Conservation (phyloP, 106 monocot genomes). For the Apostasia shenzhenica region DNA sequence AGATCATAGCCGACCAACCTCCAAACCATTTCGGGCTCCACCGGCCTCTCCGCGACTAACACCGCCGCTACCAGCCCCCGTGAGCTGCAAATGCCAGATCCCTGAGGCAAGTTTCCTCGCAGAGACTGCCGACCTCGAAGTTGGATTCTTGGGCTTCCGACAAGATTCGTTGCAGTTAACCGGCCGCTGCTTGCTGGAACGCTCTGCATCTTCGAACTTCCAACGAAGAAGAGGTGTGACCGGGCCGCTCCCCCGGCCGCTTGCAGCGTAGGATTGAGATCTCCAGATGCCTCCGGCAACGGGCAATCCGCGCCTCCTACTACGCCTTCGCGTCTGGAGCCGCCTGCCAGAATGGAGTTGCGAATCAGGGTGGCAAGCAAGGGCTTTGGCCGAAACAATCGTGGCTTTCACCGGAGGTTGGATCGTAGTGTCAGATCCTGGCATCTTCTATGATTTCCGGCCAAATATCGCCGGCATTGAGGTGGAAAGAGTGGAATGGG, state of each 20-base stretch:
- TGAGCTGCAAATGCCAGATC: constrained; percentile 46
- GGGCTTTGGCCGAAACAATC: not conserved
- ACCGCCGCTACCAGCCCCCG: not conserved
- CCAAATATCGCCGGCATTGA: not conserved
- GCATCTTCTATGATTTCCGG: constrained; percentile 3
- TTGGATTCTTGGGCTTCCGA: not conserved
- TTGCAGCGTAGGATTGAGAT: not conserved
- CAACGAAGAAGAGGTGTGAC: constrained; percentile 66
- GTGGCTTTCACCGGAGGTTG: not conserved
- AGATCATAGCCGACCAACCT: not conserved
- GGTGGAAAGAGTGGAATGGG: too few relatives aligned
- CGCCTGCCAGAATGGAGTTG: not conserved
- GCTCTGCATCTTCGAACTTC: constrained; percentile 47
- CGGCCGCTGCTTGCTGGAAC: not conserved
- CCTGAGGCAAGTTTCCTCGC: constrained; percentile 82
- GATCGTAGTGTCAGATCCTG: not conserved
- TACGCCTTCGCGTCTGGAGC: not conserved
- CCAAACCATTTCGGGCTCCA: not conserved
- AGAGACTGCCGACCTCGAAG: constrained; percentile 16
- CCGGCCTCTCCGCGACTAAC: not conserved
- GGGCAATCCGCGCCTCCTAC: not conserved
- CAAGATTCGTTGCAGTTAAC: not conserved
- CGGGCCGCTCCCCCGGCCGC: constrained; percentile 42
- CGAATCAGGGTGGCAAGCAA: not conserved
- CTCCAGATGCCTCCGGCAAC: not conserved